Conservation (phyloP, 2,329 filamentous ascomycete genomes). For the Fusarium verrucosum region DNA sequence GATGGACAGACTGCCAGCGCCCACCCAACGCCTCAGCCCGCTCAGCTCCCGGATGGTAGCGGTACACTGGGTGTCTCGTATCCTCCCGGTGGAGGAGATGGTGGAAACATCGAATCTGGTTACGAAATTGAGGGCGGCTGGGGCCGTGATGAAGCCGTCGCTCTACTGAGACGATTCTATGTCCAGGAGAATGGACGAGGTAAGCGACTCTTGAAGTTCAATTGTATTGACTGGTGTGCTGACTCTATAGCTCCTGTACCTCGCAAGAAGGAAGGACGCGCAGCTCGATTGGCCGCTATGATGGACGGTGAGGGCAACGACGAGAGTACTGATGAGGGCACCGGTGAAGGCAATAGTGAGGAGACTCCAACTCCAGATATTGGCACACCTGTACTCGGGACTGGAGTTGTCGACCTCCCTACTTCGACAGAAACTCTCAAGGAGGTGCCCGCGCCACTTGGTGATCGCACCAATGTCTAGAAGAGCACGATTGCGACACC, state of each 20-base stretch:
- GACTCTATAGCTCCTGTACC: conserved; percentile 57
- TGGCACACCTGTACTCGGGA: conserved; percentile 1
- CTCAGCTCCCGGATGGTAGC: conserved; percentile 51
- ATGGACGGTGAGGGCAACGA: conserved; percentile 58
- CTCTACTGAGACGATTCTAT: conserved; percentile 91
- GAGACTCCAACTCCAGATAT: conserved; percentile 1
- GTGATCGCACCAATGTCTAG: conserved; percentile 23
- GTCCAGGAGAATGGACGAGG: conserved; percentile 97
- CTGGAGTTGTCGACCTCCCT: conserved; percentile 19
- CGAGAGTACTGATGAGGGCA: conserved; percentile 7
- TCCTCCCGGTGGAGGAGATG: conserved; percentile 58
- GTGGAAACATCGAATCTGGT: conserved; percentile 77
- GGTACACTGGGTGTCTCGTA: conserved; percentile 51
- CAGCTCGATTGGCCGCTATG: conserved; percentile 62
- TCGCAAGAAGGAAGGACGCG: conserved; percentile 64
- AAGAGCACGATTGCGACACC: conserved; percentile 1
- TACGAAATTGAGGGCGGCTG: conserved; percentile 88
- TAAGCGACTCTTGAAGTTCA: conserved; percentile 50
- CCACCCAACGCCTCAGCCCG: conserved; percentile 50
- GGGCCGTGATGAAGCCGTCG: conserved; percentile 91
- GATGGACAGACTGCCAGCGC: conserved; percentile 54
- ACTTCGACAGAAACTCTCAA: conserved; percentile 20
- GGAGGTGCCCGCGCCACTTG: conserved; percentile 16
- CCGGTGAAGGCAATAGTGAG: conserved; percentile 44
- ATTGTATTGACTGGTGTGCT: not conserved